Conservation (phyloP, 169 alveolate species). For the Cryptosporidium andersoni region DNA sequence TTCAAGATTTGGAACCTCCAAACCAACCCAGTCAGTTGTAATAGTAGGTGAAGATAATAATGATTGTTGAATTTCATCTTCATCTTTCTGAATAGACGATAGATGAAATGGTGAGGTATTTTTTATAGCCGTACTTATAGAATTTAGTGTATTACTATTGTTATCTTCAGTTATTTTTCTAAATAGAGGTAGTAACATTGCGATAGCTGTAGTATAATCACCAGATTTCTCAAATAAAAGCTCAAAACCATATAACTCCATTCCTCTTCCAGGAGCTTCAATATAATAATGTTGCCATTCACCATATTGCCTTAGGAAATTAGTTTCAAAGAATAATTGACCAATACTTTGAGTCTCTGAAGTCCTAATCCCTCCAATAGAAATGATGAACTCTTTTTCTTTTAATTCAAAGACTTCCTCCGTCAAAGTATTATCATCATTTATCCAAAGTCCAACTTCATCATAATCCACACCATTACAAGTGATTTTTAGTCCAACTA, state of each 20-base stretch:
- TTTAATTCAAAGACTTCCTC: conserved; percentile 51
- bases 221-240: conserved; percentile 68
- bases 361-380: conserved; percentile 53
- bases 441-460: conserved; percentile 30
- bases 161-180: background rate
- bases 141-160: background rate
- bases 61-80: conserved; percentile 12
- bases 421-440: background rate
- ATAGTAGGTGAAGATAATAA: conserved; percentile 45
- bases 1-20: conserved; percentile 45
- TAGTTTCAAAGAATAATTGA: conserved; percentile 49
- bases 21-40: conserved; percentile 65
- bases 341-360: conserved; percentile 58
- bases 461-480: conserved; percentile 60
- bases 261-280: conserved; percentile 53
- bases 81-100: conserved; percentile 28
- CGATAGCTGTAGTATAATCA: conserved; percentile 57
- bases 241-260: conserved; percentile 52
- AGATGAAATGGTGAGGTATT: conserved; percentile 46
- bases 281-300: conserved; percentile 70
- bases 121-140: background rate
- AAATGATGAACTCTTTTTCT: conserved; percentile 31
- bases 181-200: conserved; percentile 55
- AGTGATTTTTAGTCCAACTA: conserved; percentile 39
- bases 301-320: conserved; percentile 60